phyloP scores from a whole-genome alignment of 2,329 filamentous ascomycete genomes.

The Chaetomium sp. region DNA sequence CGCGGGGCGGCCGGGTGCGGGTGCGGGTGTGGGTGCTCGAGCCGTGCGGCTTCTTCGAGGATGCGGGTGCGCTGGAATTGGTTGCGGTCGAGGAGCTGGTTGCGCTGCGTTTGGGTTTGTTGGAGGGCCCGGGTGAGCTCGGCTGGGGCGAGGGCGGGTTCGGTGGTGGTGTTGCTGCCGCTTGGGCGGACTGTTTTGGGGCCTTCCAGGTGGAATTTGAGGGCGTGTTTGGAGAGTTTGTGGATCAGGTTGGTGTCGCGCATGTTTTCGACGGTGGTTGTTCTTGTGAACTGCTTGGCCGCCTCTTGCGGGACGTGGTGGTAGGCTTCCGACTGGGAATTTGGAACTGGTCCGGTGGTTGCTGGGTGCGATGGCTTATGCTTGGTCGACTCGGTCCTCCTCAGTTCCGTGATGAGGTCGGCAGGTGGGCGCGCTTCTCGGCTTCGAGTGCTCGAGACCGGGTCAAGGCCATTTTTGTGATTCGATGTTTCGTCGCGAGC shows the following conservation, averaged over 20 bases:
- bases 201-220: constrained; percentile 46
- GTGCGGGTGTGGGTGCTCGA: constrained; percentile 33
- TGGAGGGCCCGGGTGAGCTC: constrained; percentile 44
- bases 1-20: constrained; percentile 29
- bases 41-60: constrained; percentile 43
- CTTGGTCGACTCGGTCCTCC: constrained; percentile 24
- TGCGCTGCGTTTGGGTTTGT: constrained; percentile 45
- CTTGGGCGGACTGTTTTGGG: constrained; percentile 31
- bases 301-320: constrained; percentile 58
- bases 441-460: background rate
- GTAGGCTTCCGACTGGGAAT: constrained; percentile 34
- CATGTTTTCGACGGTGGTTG: constrained; percentile 51
- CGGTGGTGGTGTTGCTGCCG: constrained; percentile 22
- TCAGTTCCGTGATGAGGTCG: constrained; percentile 27
- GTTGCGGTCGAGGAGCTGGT: constrained; percentile 45
- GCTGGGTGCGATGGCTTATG: constrained; percentile 15
- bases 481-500: constrained; percentile 8
- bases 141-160: constrained; percentile 37
- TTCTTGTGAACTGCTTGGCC: constrained; percentile 57
- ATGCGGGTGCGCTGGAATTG: constrained; percentile 47
- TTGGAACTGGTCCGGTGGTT: background rate
- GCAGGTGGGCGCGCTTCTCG: constrained; percentile 7
- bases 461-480: constrained; percentile 12
- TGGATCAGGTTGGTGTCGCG: constrained; percentile 41
- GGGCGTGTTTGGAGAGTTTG: constrained; percentile 47